Evolutionary conservation across 352 stramenopile genomes (phyloP), one percentile per base, ranked within the genome.

Genomic region (Globisporangium parvum): DNA sequence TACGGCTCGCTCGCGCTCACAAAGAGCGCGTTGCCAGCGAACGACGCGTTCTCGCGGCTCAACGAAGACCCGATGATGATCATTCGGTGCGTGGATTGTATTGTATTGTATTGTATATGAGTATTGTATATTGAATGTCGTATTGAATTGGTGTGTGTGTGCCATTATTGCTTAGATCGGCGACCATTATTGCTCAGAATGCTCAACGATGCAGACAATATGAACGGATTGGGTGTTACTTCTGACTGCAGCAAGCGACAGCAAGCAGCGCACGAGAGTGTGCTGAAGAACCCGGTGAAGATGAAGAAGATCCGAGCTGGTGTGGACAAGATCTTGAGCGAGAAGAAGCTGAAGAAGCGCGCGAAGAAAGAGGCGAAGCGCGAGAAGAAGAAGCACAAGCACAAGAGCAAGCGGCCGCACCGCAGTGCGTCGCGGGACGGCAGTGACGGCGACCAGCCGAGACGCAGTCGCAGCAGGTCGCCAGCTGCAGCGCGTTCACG

Each of bases 1-100:
- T 93, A 92, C 50, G 83, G 85, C 11, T 77, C 85, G 5, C 51
- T 93, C 31, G 80, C 74, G 26, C 53, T 88, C 47, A 65, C 53
- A 0, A 87, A 89, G 55, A 66, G 56, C 0, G 62, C 71, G 1
- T 48, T 86, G 9, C 71, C 81, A 1, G 73, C 81, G 11, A 98
- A 97, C 55, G 90, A 98, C 60, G 66, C 80, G 18, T 98, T 98
- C 72, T 93, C 93, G 47, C 66, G 95, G 21, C 69, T 97, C 28
- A 88, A 98, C 35, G 96, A 98, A 62, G 96, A 98, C 71, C 96
- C 96, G 2, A 98, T 98, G 92, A 98, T 97, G 81, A 60, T 94
- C 18, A 98, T 98, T 39, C 75, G 78, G 62, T 80, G 77, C 52
- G 60, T 65, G 23, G 6, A 3, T 12, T 55, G 6, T 24, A n/a